phyloP scores from a whole-genome alignment of 2,329 filamentous ascomycete genomes.

The Epichloe sylvatica region DNA sequence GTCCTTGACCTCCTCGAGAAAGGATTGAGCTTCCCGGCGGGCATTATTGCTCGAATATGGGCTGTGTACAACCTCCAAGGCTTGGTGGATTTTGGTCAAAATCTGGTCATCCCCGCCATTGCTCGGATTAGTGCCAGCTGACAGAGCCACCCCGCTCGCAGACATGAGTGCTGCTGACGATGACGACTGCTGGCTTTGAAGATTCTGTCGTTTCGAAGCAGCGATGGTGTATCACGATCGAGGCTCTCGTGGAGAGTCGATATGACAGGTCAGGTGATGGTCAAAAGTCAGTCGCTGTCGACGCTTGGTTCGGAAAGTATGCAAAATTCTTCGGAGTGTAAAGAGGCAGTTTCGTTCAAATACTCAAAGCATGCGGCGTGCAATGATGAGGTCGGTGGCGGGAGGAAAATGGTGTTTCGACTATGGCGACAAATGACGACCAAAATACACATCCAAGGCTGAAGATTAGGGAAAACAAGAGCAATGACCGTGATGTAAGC shows the following conservation, averaged over 20 bases:
- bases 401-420: background rate
- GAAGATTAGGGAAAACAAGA: background rate
- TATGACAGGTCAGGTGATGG: background rate
- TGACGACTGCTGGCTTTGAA: background rate
- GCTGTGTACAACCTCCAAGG: conserved; percentile 77
- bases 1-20: conserved; percentile 74
- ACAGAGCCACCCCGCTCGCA: conserved; percentile 22
- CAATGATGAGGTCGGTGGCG: background rate
- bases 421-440: background rate
- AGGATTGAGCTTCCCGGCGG: conserved; percentile 69
- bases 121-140: conserved; percentile 18
- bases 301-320: background rate
- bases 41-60: conserved; percentile 67
- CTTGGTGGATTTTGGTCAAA: conserved; percentile 61
- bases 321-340: background rate
- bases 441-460: too few relatives aligned
- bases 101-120: conserved; percentile 28
- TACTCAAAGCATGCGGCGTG: background rate
- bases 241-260: background rate
- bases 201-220: background rate
- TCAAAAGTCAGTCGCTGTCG: background rate
- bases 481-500: background rate
- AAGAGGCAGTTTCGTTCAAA: background rate
- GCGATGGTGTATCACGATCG: background rate
- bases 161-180: conserved; percentile 16